Conservation (phyloP, 768 basidiomycete genomes). For the Boletus sp. region DNA sequence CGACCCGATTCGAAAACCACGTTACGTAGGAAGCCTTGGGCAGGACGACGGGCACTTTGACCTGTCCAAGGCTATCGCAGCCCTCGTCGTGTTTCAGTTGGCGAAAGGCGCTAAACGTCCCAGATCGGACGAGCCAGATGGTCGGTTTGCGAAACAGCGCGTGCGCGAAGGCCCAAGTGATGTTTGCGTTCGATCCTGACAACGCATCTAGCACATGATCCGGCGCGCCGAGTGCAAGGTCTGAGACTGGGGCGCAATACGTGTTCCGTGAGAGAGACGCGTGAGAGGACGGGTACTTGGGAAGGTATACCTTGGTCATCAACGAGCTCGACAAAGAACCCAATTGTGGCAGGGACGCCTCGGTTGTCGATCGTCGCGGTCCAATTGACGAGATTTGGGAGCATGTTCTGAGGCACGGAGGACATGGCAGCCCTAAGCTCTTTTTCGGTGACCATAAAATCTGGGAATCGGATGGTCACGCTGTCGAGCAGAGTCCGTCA, state of each 20-base stretch:
- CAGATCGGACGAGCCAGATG: slow-evolving; percentile 19
- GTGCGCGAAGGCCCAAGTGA: not conserved
- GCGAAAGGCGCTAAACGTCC: slow-evolving; percentile 24
- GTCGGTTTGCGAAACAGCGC: slow-evolving; percentile 13
- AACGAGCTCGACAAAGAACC: slow-evolving; percentile 18
- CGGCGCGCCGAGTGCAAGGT: not conserved
- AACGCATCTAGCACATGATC: slow-evolving; percentile 13
- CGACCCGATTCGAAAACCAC: slow-evolving; percentile 18
- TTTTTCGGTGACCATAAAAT: slow-evolving; percentile 13
- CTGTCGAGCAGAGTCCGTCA: not conserved
- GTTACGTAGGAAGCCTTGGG: slow-evolving; percentile 3
- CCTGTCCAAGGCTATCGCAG: slow-evolving; percentile 4
- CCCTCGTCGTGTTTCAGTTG: slow-evolving; percentile 16
- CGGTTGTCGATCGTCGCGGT: slow-evolving; percentile 11
- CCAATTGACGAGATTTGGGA: slow-evolving; percentile 11
- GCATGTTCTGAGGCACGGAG: not conserved
- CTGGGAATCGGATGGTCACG: slow-evolving; percentile 5
- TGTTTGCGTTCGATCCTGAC: not conserved
- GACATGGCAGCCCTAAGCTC: slow-evolving; percentile 9
- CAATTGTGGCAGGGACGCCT: slow-evolving; percentile 5
- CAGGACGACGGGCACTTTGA: slow-evolving; percentile 25
- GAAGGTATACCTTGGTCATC: not conserved
- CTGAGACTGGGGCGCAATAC: not conserved
- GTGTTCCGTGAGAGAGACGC: not conserved
- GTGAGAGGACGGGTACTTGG: not conserved